Evolutionary conservation across 2,329 filamentous ascomycete genomes (phyloP).

Genomic region (Neospermospora avenae): DNA sequence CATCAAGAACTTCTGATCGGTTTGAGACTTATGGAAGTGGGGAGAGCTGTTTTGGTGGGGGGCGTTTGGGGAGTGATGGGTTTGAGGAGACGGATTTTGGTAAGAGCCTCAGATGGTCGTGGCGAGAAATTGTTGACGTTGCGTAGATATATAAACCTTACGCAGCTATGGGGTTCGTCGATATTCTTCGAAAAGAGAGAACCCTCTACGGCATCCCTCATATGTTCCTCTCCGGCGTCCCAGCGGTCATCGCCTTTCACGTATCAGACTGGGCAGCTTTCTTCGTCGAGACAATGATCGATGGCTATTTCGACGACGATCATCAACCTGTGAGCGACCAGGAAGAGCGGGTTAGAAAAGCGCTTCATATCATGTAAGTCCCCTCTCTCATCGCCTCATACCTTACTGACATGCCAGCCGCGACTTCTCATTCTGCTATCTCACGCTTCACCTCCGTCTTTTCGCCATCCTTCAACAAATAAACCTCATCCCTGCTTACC

Average conservation of each 20-base stretch:
- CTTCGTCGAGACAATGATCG: constrained; percentile 24
- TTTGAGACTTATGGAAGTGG: constrained; percentile 31
- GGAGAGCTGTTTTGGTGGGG: constrained; percentile 26
- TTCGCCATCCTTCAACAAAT: constrained; percentile 36
- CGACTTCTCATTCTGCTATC: constrained; percentile 24
- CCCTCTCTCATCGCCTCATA: not conserved
- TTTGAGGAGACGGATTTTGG: constrained; percentile 33
- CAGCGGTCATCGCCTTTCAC: constrained; percentile 31
- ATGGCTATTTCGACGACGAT: constrained; percentile 23
- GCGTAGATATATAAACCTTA: constrained; percentile 35
- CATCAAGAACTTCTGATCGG: constrained; percentile 31
- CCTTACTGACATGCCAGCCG: constrained; percentile 25
- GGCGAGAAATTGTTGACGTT: constrained; percentile 9
- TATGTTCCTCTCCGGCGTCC: constrained; percentile 31
- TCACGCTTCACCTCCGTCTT: constrained; percentile 31
- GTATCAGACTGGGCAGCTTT: constrained; percentile 28
- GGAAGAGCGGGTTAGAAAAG: not conserved
- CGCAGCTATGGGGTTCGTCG: constrained; percentile 24
- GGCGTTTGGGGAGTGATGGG: constrained; percentile 36
- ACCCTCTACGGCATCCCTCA: constrained; percentile 17
- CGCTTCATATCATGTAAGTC: constrained; percentile 19
- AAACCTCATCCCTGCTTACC: constrained; percentile 26
- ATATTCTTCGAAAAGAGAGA: constrained; percentile 30
- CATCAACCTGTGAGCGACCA: constrained; percentile 7
- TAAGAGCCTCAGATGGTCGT: constrained; percentile 10